Evolutionary conservation across 805 yeast genomes (phyloP), one percentile per base, ranked within the genome.

Genomic region (Ogataea wickerhamii): DNA sequence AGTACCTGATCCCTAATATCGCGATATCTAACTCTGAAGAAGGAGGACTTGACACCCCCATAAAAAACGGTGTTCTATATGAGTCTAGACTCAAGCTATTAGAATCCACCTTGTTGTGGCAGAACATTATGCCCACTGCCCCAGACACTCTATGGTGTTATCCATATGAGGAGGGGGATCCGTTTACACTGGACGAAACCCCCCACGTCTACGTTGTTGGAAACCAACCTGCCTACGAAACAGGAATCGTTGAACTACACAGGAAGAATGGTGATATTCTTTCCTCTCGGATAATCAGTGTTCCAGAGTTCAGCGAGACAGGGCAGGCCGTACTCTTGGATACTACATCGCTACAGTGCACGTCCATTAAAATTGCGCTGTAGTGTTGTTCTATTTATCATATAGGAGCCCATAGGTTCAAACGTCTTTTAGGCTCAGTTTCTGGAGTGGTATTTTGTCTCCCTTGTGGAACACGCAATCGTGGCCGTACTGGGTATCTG

Each of bases 131-230:
- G 1, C 98, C 98, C 2, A 88, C 97, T 0, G 95, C 96, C 1
- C 98, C 98, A 0, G 98, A 93, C 54, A 93, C 98, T 0, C 63
- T 93, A 29, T 83, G 89, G 72, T 80, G 95, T 48, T 88, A 87
- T 51, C 97, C 98, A 1, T 89, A 71, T 52, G 72, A 73, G 8
- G 76, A 78, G 18, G 52, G 56, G 2, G 98, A 93, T 59, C 98
- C 98, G 3, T 87, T 91, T 58, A 67, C 80, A 2, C 64, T 93
- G n/a, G 65, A 65, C 7, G 86, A 85, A 52, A 76, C 85, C 13
- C 98, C 98, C 1, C 89, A 87, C 56, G 82, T 89, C 3, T 87
- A 84, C 53, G 78, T 87, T 50, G 87, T 77, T 3, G 98, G 96
- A 0, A 91, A 89, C 55, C 96, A 87, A 58, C 76, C 81, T 0